These are phyloP conservation scores for Phaffia rhodozyma DNA, from an alignment of 1,284 basidiomycete species.

Conservation along the genomic window DNA sequence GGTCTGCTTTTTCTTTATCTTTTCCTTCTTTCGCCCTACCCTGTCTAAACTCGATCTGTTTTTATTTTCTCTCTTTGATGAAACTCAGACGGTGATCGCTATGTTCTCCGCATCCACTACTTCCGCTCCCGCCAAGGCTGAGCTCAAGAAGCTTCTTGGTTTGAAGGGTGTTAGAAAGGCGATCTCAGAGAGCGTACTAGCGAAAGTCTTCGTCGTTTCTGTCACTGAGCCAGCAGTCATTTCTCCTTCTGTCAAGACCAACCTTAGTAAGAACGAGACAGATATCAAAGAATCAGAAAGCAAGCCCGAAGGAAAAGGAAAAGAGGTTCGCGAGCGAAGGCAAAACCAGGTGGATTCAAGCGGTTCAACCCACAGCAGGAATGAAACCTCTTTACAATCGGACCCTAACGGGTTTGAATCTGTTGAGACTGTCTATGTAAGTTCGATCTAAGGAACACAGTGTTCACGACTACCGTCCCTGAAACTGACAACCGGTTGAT, in stretches of 20 bases:
- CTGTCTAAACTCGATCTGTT: not conserved
- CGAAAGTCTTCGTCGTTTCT: conserved; percentile 31
- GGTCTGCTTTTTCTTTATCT: conserved; percentile 7
- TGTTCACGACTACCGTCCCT: conserved; percentile 9
- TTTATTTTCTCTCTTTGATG: not conserved
- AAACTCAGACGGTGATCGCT: conserved; percentile 54
- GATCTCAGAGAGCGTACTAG: conserved; percentile 45
- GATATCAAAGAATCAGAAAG: not conserved
- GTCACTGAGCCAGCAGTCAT: not conserved
- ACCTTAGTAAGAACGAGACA: conserved; percentile 42
- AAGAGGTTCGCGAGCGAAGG: conserved; percentile 34
- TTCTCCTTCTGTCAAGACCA: conserved; percentile 42
- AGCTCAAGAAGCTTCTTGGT: conserved; percentile 82
- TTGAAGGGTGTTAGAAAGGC: conserved; percentile 75
- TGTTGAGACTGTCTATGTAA: conserved; percentile 57
- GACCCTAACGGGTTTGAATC: conserved; percentile 40
- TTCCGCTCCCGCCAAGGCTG: conserved; percentile 71
- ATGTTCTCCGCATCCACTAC: conserved; percentile 72
- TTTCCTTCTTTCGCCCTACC: not conserved
- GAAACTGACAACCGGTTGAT: conserved; percentile 2
- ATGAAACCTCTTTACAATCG: conserved; percentile 15
- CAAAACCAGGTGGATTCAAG: not conserved
- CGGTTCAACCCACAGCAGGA: not conserved
- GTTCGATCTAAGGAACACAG: conserved; percentile 26
- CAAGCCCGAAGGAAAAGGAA: conserved; percentile 18